Conservation (phyloP, 306 rosid species). For the Quercus cerris region DNA sequence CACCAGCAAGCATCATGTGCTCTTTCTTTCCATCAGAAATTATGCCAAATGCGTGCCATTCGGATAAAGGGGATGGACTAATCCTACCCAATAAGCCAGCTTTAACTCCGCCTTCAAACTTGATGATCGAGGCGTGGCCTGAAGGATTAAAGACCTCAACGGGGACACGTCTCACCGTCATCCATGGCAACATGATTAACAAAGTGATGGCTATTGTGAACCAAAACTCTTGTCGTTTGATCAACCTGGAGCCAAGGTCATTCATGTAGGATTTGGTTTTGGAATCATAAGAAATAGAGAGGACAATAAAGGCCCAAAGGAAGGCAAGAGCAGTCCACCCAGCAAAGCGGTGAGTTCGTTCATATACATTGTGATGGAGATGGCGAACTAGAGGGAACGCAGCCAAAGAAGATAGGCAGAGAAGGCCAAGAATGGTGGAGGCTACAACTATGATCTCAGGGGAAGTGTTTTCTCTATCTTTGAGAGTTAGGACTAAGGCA, state of each 20-base stretch:
- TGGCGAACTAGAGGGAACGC: constrained; percentile 73
- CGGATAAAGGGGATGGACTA: constrained; percentile 60
- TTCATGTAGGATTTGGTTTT: constrained; percentile 28
- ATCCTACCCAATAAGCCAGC: constrained; percentile 60
- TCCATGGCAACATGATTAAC: constrained; percentile 53
- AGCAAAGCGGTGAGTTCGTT: constrained; percentile 59
- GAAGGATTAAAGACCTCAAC: constrained; percentile 49
- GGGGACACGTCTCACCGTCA: constrained; percentile 37
- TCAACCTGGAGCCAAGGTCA: constrained; percentile 9
- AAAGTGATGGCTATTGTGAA: constrained; percentile 47
- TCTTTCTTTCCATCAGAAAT: constrained; percentile 50
- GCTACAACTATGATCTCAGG: constrained; percentile 39
- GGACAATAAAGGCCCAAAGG: constrained; percentile 48
- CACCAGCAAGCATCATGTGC: constrained; percentile 68
- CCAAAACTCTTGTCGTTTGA: constrained; percentile 49
- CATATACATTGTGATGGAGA: constrained; percentile 64
- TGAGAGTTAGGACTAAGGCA: constrained; percentile 40
- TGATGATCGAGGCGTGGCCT: constrained; percentile 51
- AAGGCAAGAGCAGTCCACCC: constrained; percentile 60
- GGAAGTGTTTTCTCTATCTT: constrained; percentile 37
- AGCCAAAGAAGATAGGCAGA: constrained; percentile 52
- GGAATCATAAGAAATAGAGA: constrained; percentile 39
- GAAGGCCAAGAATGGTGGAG: constrained; percentile 49
- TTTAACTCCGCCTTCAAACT: constrained; percentile 45
- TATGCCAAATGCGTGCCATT: constrained; percentile 78